Conservation (phyloP, 2,329 filamentous ascomycete genomes). For the Fusarium torreyae region DNA sequence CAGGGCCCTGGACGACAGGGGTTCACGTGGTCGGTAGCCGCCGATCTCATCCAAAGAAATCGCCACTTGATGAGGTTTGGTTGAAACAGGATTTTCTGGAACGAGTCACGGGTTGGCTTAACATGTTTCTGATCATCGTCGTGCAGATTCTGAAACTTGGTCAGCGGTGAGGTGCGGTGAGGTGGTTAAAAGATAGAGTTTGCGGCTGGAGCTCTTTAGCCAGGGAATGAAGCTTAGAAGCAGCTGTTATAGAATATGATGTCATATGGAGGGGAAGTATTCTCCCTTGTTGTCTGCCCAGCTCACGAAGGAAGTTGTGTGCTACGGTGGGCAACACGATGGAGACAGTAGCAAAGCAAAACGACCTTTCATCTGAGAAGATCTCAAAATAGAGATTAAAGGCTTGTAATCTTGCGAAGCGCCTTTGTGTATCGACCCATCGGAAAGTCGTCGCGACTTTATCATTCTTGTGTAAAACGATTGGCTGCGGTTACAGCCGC, state of each 20-base stretch:
- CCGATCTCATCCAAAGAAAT: conserved; percentile 44
- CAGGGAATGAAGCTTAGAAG: conserved; percentile 10
- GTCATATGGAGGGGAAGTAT: conserved; percentile 28
- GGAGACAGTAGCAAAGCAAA: not conserved
- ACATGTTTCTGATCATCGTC: conserved; percentile 38
- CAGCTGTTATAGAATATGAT: conserved; percentile 20
- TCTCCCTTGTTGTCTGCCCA: not conserved
- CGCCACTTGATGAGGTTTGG: conserved; percentile 32
- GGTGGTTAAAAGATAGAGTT: not conserved
- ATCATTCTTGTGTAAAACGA: conserved; percentile 30
- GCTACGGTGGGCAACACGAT: not conserved
- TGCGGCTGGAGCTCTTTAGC: conserved; percentile 14
- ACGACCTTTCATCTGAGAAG: not conserved
- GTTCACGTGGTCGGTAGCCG: conserved; percentile 37
- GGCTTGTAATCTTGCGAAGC: conserved; percentile 31
- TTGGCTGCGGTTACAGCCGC: conserved; percentile 32
- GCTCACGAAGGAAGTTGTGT: not conserved
- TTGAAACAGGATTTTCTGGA: conserved; percentile 46
- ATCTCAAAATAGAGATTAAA: not conserved
- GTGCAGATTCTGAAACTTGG: conserved; percentile 47
- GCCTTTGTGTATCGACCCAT: conserved; percentile 29
- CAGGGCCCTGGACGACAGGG: conserved; percentile 30
- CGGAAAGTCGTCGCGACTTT: conserved; percentile 11
- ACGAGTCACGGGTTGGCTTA: conserved; percentile 32
- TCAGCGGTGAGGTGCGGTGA: conserved; percentile 16